Evolutionary conservation across 2,329 filamentous ascomycete species (phyloP), one percentile per base, ranked within the genome.

Genomic region (Raffaelea arxii): DNA sequence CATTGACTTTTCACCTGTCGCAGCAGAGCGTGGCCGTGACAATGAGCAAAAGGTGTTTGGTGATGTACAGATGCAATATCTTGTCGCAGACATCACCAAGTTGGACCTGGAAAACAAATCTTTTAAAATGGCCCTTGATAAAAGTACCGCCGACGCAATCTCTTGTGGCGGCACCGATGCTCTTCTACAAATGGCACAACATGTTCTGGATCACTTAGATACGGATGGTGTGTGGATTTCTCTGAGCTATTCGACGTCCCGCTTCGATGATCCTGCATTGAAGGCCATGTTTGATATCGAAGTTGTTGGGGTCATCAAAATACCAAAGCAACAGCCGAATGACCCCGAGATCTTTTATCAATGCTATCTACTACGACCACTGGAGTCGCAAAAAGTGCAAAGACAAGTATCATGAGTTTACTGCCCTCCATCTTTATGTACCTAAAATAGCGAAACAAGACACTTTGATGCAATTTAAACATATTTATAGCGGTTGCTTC

Each of bases 1-100:
- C 49, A 56, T 71, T 49, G 72, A 74, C 56, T 75, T 69, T 51
- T 71, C 74, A 53, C 70, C 70, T 4, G 59, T 71, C 6, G 71
- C 71, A 6, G 56, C 68, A 9, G 61, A 67, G 21, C 64, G 68
- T 24, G 70, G 70, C 1, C 62, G 59, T 4, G 54, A 63, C 25
- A 58, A 68, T 3, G 71, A 75, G 52, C 42, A 53, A 23, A 43
- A 53, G 6, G 59, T 54, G 2, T 75, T 75, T 51, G 67, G 69
- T 18, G 63, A 73, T 46, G 62, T 72, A 4, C 50, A 48, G 16
- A 70, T 66, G 61, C 56, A 57, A 22, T 74, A 75, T 46, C 51
- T 56, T 5, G 65, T 71, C 2, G 68, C 65, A 3, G 70, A 75
- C 47, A 69, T 58, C n/a, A 74, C 70, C 1, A 59, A 59, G 43